Evolutionary conservation across 768 basidiomycete genomes (phyloP).

Genomic region (Pulveroboletus sp.): DNA sequence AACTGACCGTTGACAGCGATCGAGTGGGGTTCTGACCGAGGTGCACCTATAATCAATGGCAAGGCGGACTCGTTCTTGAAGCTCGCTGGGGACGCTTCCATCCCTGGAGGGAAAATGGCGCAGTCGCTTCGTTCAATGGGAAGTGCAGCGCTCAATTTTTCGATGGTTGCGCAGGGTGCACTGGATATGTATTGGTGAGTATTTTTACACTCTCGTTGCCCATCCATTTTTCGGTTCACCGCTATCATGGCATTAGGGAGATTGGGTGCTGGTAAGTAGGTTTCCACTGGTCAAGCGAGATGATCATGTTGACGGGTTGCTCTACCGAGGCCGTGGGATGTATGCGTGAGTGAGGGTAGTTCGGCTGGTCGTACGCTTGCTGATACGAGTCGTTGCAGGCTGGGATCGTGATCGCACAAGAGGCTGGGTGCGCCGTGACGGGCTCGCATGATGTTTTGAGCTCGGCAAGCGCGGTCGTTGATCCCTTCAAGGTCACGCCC

Average conservation of each 20-base stretch:
- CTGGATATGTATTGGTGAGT: constrained; percentile 82
- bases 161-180: constrained; percentile 83
- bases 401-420: constrained; percentile 85
- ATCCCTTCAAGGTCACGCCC: constrained; percentile 61
- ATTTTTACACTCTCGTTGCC: background rate
- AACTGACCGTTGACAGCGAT: constrained; percentile 42
- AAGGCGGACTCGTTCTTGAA: constrained; percentile 68
- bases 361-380: background rate
- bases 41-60: constrained; percentile 42
- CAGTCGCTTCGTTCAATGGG: constrained; percentile 82
- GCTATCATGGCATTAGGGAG: constrained; percentile 46
- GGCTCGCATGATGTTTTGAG: constrained; percentile 55
- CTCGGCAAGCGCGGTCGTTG: constrained; percentile 25
- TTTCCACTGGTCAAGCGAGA: background rate
- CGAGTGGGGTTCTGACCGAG: constrained; percentile 87
- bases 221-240: background rate
- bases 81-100: constrained; percentile 66
- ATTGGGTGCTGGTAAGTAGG: constrained; percentile 63
- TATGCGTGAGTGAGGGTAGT: constrained; percentile 47
- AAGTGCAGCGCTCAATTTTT: constrained; percentile 78
- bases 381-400: constrained; percentile 41
- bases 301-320: background rate
- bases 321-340: constrained; percentile 68
- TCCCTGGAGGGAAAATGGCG: constrained; percentile 74
- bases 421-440: constrained; percentile 78